Conservation (phyloP, 139 green algal genomes). For the Prasinococcaceae sp. region DNA sequence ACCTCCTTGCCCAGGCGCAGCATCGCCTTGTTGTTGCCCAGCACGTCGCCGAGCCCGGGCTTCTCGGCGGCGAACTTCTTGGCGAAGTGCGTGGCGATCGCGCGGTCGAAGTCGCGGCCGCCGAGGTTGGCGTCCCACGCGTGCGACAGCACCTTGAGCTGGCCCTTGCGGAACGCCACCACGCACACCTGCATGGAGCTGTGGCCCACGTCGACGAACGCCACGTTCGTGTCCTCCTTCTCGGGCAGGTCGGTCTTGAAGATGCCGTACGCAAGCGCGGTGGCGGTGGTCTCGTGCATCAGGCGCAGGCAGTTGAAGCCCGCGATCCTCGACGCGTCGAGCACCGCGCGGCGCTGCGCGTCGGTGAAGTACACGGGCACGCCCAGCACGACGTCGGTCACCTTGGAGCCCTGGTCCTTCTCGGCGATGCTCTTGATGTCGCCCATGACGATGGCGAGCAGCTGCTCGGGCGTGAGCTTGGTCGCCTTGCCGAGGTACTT, state of each 20-base stretch:
- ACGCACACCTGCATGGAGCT: conserved; percentile 72
- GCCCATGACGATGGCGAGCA: conserved; percentile 82
- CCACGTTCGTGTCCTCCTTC: conserved; percentile 66
- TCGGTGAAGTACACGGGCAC: conserved; percentile 77
- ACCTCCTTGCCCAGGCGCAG: conserved; percentile 68
- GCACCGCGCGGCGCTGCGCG: conserved; percentile 26
- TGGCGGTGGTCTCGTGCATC: conserved; percentile 91
- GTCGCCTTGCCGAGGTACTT: conserved; percentile 43
- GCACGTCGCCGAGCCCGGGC: conserved; percentile 69
- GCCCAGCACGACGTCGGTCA: conserved; percentile 82
- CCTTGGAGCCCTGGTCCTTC: conserved; percentile 49
- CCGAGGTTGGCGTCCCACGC: conserved; percentile 84
- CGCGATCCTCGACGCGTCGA: conserved; percentile 45
- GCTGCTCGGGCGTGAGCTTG: conserved; percentile 40
- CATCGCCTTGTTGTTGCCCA: conserved; percentile 51
- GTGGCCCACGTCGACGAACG: conserved; percentile 89
- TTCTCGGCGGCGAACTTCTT: conserved; percentile 69
- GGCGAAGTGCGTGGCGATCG: conserved; percentile 86
- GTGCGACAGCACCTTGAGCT: conserved; percentile 71
- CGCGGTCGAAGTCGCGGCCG: conserved; percentile 71
- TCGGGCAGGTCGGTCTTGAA: conserved; percentile 96
- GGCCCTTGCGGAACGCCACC: conserved; percentile 72
- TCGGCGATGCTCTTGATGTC: conserved; percentile 83
- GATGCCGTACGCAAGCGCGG: conserved; percentile 91
- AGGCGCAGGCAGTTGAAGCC: conserved; percentile 82